phyloP scores from a whole-genome alignment of 495 filamentous ascomycete species.

The Neurospora sp. region DNA sequence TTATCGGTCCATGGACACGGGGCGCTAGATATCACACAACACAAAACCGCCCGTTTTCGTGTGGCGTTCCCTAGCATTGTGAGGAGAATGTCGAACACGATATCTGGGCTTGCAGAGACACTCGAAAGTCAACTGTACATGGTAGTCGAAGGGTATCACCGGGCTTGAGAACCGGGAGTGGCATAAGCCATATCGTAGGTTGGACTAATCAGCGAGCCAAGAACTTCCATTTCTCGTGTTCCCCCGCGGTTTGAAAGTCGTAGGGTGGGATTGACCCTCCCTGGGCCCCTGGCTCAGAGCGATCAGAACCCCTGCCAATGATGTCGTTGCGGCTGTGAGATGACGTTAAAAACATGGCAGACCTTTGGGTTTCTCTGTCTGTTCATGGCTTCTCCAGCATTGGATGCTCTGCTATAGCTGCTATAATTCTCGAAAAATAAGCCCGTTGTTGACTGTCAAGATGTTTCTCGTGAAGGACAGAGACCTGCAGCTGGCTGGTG shows the following conservation, averaged over 20 bases:
- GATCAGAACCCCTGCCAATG: slow-evolving; percentile 15
- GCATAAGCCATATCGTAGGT: not conserved
- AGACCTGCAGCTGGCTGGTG: not conserved
- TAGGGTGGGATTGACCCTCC: not conserved
- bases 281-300: not conserved
- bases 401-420: not conserved
- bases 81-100: not conserved
- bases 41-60: not conserved
- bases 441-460: not conserved
- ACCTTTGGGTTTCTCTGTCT: not conserved
- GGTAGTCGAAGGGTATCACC: not conserved
- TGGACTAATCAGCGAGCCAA: not conserved
- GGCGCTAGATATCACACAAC: not conserved
- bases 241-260: not conserved
- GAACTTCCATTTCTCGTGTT: not conserved
- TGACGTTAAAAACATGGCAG: slow-evolving; percentile 8
- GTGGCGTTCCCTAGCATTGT: not conserved
- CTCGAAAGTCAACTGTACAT: not conserved
- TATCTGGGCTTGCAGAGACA: not conserved
- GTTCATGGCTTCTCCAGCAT: slow-evolving; percentile 2
- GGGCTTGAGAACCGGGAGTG: not conserved
- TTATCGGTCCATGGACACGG: not conserved
- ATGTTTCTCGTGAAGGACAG: not conserved
- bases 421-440: not conserved
- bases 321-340: slow-evolving; percentile 10